These are phyloP conservation scores for Solanum dulcamara DNA, from an alignment of 257 asterid species.

Conservation along the genomic window DNA sequence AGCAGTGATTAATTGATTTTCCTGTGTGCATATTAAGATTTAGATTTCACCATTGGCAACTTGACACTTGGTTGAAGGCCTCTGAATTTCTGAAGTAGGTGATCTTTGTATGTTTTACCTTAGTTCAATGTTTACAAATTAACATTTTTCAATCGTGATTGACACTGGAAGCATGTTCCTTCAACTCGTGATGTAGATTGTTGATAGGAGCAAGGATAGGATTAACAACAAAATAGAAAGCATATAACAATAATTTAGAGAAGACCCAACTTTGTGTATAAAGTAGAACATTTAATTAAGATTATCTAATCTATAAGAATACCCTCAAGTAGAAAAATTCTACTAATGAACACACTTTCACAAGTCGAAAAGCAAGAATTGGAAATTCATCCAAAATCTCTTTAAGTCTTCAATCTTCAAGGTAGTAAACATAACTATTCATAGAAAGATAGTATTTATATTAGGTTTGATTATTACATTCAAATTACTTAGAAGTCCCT, in stretches of 20 bases:
- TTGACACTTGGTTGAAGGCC: not conserved
- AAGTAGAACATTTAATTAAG: not conserved
- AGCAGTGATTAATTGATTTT: not conserved
- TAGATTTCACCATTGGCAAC: not conserved
- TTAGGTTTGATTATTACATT: not conserved
- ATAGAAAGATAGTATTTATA: not conserved
- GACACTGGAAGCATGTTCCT: not conserved
- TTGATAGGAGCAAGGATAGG: not conserved
- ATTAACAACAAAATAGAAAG: not conserved
- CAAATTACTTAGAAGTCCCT: not conserved
- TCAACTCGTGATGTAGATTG: not conserved
- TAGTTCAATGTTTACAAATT: not conserved
- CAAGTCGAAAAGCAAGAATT: not conserved
- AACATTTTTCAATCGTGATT: not conserved
- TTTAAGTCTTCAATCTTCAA: not conserved
- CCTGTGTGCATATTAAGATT: not conserved
- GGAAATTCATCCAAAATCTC: not conserved
- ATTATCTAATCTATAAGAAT: not conserved
- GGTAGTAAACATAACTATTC: not conserved
- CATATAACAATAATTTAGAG: not conserved
- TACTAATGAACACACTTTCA: not conserved
- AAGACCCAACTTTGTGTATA: not conserved
- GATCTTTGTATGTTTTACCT: not conserved
- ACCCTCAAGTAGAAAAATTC: not conserved
- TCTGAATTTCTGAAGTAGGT: not conserved